Conservation (phyloP, 106 monocot species). For the Dendrobium catenatum region DNA sequence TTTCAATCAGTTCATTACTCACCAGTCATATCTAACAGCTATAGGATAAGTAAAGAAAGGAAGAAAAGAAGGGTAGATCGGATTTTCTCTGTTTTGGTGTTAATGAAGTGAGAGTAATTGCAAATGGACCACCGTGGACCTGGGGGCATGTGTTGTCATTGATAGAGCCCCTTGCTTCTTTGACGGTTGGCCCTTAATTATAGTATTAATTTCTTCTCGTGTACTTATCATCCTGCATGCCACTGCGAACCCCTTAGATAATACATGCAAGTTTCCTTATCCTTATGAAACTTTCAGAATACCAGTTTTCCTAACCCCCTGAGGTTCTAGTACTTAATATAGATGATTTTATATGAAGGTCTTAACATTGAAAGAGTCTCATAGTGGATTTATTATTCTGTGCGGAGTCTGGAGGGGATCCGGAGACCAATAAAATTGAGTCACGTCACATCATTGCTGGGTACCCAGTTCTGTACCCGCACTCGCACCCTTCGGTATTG, state of each 20-base stretch:
- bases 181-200: background rate
- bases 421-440: too few relatives aligned
- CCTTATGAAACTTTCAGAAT: background rate
- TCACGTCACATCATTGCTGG: too few relatives aligned
- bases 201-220: background rate
- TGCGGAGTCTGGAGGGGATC: too few relatives aligned
- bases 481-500: too few relatives aligned
- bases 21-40: background rate
- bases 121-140: background rate
- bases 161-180: background rate
- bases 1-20: slow-evolving; percentile 1
- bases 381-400: background rate
- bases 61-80: background rate
- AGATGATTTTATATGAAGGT: background rate
- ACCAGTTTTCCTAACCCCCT: background rate
- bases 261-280: background rate
- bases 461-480: too few relatives aligned
- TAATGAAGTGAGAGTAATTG: background rate
- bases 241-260: background rate
- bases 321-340: background rate
- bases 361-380: background rate
- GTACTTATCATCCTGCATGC: background rate
- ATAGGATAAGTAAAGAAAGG: background rate
- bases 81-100: background rate
- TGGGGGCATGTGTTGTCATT: background rate